These are phyloP conservation scores for Sideroxylon spinosum DNA, from an alignment of 179 eudicot genomes.

Conservation along the genomic window DNA sequence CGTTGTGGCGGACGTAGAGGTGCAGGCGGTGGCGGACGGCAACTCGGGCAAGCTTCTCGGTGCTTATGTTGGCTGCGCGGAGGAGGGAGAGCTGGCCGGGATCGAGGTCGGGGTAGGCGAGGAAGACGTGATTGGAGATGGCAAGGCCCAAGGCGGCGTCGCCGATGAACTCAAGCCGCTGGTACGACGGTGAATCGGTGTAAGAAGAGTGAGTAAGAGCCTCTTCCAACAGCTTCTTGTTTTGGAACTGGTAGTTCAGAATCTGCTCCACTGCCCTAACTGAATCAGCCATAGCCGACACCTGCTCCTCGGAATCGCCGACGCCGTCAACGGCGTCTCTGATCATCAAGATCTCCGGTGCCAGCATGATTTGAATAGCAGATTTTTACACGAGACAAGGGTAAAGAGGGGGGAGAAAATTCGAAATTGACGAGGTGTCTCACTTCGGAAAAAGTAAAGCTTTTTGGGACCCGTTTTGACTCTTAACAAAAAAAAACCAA, in stretches of 20 bases:
- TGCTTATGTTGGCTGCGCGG: conserved; percentile 65
- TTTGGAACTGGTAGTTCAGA: conserved; percentile 47
- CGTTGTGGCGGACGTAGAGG: conserved; percentile 49
- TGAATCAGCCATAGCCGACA: conserved; percentile 29
- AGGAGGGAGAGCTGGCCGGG: conserved; percentile 59
- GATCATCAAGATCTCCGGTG: neutral
- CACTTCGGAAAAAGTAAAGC: no score
- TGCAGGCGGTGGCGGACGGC: conserved; percentile 58
- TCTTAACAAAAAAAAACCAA: no score
- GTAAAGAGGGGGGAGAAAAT: neutral
- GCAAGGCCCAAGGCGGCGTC: conserved; percentile 67
- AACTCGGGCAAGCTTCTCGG: conserved; percentile 76
- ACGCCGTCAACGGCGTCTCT: neutral
- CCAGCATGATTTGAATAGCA: neutral
- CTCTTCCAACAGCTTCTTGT: conserved; percentile 51
- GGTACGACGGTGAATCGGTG: conserved; percentile 49
- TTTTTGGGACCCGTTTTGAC: no score
- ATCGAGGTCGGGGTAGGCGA: conserved; percentile 48
- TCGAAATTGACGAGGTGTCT: no score
- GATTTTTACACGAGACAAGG: neutral
- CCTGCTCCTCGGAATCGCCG: neutral
- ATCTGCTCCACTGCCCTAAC: conserved; percentile 47
- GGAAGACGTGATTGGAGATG: conserved; percentile 39
- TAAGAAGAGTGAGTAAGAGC: conserved; percentile 76
- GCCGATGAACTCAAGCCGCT: conserved; percentile 81